phyloP scores from a whole-genome alignment of 108 stramenopile genomes.

The Cyclotella kingstonii region DNA sequence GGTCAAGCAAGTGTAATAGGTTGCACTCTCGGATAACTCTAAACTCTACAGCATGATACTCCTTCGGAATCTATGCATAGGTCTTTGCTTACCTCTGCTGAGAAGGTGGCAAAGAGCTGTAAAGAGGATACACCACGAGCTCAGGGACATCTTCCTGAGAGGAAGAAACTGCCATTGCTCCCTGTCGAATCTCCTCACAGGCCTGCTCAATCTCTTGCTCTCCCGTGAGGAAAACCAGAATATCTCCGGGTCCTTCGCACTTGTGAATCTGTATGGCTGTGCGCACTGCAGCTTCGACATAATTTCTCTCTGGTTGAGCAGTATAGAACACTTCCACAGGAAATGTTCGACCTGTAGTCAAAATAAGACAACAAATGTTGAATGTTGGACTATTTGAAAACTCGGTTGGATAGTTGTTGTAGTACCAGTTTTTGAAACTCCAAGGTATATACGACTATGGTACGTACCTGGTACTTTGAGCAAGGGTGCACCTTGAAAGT shows the following conservation, averaged over 20 bases:
- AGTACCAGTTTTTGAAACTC: no score
- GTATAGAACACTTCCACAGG: slow-evolving; percentile 98
- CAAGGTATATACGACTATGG: no score
- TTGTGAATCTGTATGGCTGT: slow-evolving; percentile 97
- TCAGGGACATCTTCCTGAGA: slow-evolving; percentile 71
- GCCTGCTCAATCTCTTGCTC: slow-evolving; percentile 99
- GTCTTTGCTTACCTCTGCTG: no score
- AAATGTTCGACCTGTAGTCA: no score
- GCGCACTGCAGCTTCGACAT: slow-evolving; percentile 96
- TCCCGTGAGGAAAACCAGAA: slow-evolving; percentile 97
- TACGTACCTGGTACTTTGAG: slow-evolving; percentile 96
- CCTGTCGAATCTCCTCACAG: slow-evolving; percentile 89
- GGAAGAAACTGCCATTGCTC: slow-evolving; percentile 59
- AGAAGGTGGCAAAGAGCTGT: slow-evolving; percentile 94
- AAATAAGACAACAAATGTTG: no score
- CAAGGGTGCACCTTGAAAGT: slow-evolving; percentile 86
- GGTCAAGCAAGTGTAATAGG: no score
- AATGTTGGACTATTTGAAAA: no score
- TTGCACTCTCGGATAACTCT: no score
- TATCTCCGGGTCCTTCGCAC: slow-evolving; percentile 97
- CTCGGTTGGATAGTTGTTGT: no score
- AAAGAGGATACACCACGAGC: slow-evolving; percentile 94
- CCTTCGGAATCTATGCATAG: no score
- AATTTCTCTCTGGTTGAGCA: slow-evolving; percentile 96
- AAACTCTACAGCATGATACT: no score